These are phyloP conservation scores for Eucalyptus grandis DNA, from an alignment of 345 rosid species.

Conservation along the genomic window DNA sequence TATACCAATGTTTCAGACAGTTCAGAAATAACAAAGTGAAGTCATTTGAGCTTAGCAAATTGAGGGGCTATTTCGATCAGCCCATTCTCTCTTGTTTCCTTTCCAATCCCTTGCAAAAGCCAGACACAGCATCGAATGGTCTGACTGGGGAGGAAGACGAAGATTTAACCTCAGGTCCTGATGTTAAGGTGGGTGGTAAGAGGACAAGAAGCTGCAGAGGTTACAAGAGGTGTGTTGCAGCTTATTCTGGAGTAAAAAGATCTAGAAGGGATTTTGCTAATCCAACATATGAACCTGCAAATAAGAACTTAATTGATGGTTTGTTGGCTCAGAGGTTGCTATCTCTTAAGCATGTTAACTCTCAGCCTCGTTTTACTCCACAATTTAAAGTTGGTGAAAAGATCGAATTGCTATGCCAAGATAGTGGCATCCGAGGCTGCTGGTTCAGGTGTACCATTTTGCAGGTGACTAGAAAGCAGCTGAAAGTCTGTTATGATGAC, in stretches of 20 bases:
- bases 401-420: conserved; percentile 82
- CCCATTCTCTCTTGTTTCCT: conserved; percentile 63
- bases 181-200: conserved; percentile 50
- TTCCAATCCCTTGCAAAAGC: conserved; percentile 24
- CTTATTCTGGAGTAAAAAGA: conserved; percentile 12
- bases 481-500: conserved; percentile 85
- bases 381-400: conserved; percentile 49
- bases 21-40: conserved; percentile 70
- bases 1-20: conserved; percentile 78
- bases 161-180: conserved; percentile 33
- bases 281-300: conserved; percentile 21
- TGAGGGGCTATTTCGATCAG: conserved; percentile 78
- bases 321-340: conserved; percentile 33
- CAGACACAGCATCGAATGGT: conserved; percentile 24
- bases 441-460: conserved; percentile 90
- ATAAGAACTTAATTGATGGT: conserved; percentile 35
- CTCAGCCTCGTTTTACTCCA: conserved; percentile 18
- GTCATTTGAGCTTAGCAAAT: conserved; percentile 73
- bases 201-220: conserved; percentile 42
- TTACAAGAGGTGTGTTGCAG: conserved; percentile 17
- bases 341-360: conserved; percentile 37
- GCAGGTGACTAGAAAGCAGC: conserved; percentile 47
- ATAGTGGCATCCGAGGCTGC: conserved; percentile 96
- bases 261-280: conserved; percentile 1
- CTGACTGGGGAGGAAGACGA: conserved; percentile 44